Conservation (phyloP, 495 filamentous ascomycete species). For the Penicillium bovifimosum region DNA sequence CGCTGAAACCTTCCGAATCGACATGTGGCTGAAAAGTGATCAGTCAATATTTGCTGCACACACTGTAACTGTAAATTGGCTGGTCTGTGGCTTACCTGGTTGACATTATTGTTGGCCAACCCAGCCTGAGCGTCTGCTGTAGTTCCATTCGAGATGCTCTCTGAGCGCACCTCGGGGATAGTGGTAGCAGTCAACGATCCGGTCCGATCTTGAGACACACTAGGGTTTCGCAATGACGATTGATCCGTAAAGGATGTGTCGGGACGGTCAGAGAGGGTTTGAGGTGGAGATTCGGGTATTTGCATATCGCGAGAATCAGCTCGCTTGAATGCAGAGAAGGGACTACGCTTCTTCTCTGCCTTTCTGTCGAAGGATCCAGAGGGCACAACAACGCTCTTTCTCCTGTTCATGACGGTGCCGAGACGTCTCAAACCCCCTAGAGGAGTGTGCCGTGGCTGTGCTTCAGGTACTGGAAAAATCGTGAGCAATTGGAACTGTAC, state of each 20-base stretch:
- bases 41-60: neutral
- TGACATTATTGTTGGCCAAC: conserved; percentile 15
- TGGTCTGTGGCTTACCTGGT: conserved; percentile 21
- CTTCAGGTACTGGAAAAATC: conserved; percentile 28
- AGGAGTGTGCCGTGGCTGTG: conserved; percentile 35
- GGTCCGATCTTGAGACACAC: conserved; percentile 28
- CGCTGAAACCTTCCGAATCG: conserved; percentile 59
- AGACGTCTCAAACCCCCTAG: conserved; percentile 58
- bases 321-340: conserved; percentile 50
- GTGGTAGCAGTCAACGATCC: conserved; percentile 15
- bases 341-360: conserved; percentile 47
- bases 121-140: conserved; percentile 17
- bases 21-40: conserved; percentile 36
- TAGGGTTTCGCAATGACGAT: conserved; percentile 29
- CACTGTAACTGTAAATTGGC: neutral
- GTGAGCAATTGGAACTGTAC: neutral
- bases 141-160: conserved; percentile 28
- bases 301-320: conserved; percentile 38
- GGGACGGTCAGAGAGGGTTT: conserved; percentile 30
- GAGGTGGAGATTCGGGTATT: conserved; percentile 36
- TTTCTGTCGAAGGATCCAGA: conserved; percentile 31
- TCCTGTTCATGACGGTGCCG: conserved; percentile 72
- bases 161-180: conserved; percentile 19
- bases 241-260: conserved; percentile 33
- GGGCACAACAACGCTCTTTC: conserved; percentile 44